Conservation (phyloP, 1,139 yeast genomes). For the Taphrina confusa region DNA sequence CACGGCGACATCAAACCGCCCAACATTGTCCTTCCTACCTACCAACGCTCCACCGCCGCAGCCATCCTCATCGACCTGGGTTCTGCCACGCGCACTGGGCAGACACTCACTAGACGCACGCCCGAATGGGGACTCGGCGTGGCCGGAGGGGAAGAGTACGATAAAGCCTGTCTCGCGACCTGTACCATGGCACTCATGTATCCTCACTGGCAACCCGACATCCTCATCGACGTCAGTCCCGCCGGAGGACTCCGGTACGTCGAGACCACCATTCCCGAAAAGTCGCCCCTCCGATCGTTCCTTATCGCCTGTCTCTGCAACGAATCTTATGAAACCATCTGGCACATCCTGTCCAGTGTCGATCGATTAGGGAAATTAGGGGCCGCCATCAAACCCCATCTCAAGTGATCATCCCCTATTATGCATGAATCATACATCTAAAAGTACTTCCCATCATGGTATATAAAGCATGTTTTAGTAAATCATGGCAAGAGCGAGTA, state of each 20-base stretch:
- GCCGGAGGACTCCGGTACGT: slow-evolving; percentile 1
- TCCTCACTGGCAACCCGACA: slow-evolving; percentile 10
- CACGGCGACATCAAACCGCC: slow-evolving; percentile 15
- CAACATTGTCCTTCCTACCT: slow-evolving; percentile 1
- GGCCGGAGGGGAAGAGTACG: slow-evolving; percentile 8
- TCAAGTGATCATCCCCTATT: neutral
- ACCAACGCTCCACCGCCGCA: neutral
- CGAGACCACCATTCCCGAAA: slow-evolving; percentile 1
- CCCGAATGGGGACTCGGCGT: slow-evolving; percentile 12
- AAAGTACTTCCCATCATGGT: too few species aligned
- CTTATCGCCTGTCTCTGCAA: neutral
- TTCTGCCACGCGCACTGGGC: neutral
- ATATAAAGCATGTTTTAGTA: too few species aligned
- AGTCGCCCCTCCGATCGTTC: neutral
- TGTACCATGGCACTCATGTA: slow-evolving; percentile 7
- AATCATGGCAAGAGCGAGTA: too few species aligned
- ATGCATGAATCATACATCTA: too few species aligned
- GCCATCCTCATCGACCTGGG: slow-evolving; percentile 11
- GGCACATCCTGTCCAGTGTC: neutral
- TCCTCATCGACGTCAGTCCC: neutral
- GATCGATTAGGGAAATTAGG: neutral
- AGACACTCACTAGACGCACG: neutral
- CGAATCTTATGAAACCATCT: neutral
- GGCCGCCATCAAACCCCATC: neutral
- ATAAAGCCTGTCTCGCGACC: slow-evolving; percentile 9